Base-by-base conservation (phyloP, 2,329 filamentous ascomycete genomes). In the Xylariaceae sp. region DNA sequence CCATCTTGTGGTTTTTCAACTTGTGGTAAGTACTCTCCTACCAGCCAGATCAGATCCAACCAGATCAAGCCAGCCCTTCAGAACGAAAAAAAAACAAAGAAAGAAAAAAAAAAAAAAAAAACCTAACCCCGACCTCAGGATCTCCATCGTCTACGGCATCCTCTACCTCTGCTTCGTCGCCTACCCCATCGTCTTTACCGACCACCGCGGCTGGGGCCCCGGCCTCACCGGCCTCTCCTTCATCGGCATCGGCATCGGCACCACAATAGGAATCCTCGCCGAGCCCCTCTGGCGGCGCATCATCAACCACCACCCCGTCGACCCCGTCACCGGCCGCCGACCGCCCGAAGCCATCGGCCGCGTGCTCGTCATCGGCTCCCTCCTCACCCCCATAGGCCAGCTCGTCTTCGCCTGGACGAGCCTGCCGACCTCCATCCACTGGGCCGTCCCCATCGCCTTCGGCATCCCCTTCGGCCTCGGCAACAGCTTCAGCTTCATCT, bases 361-460 rank as follows among this genome's bases (percentile, higher is more conserved):
- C 42, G 80, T 94, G 54, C 87, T 96, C 65, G 89, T 86, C 62
- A 81, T 95, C 30, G 89, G 87, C 3, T 83, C 89, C 0, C 68
- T 95, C 1, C 74, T 89, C 1, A 84, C 88, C 0, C 87, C 90
- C 0, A 70, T 89, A 2, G 91, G 91, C 12, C 86, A 96, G 70
- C 80, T 96, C 29, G 87, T 86, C 69, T 96, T 96, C 66, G 84
- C 88, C 0, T 96, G 90, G 90, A 95, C 91, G 0, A 91, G 86
- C 57, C 81, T 90, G 0, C 91, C 91, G 0, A 73, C 72, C 0
- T 80, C 81, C 3, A 89, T 95, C 34, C 91, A 89, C 68, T 95
- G 88, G 86, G 84, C 90, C n/a, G 77, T 83, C 26, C 87, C 89
- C 1, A 86, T 95, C 47, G 74, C 88, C 0, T 89, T 89, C 1